These are phyloP conservation scores for Byssothecium circinans DNA, from an alignment of 2,329 filamentous ascomycete genomes.

Conservation along the genomic window DNA sequence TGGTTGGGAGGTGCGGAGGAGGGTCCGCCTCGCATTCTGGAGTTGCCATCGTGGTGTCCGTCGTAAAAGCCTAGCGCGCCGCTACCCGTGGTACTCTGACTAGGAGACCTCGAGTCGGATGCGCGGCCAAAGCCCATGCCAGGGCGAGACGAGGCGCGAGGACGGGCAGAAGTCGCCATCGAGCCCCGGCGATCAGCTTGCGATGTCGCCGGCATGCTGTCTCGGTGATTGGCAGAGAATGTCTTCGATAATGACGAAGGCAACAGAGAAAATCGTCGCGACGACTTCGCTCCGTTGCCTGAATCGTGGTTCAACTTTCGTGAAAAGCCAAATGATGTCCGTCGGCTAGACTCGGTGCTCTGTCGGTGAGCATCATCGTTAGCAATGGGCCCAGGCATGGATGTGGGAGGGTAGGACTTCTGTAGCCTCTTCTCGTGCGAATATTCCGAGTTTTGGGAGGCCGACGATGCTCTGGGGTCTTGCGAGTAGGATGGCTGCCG, in stretches of 20 bases:
- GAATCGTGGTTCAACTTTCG: slow-evolving; percentile 48
- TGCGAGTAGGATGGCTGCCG: slow-evolving; percentile 35
- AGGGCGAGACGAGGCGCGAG: slow-evolving; percentile 36
- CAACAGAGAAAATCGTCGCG: slow-evolving; percentile 54
- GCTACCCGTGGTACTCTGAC: slow-evolving; percentile 49
- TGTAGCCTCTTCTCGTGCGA: slow-evolving; percentile 56
- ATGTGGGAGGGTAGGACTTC: slow-evolving; percentile 83
- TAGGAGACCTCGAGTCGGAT: slow-evolving; percentile 45
- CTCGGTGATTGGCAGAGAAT: slow-evolving; percentile 43
- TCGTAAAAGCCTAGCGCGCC: slow-evolving; percentile 49
- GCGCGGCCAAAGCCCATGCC: slow-evolving; percentile 50
- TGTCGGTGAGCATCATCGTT: slow-evolving; percentile 58
- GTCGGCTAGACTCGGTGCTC: slow-evolving; percentile 53
- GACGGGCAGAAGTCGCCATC: slow-evolving; percentile 22
- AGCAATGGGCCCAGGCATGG: slow-evolving; percentile 76
- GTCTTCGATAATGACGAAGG: slow-evolving; percentile 53
- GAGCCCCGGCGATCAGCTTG: slow-evolving; percentile 40
- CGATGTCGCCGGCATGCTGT: slow-evolving; percentile 34
- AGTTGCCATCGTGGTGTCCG: slow-evolving; percentile 37
- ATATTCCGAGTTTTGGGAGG: slow-evolving; percentile 54
- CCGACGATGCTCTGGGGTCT: slow-evolving; percentile 33
- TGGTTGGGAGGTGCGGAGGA: slow-evolving; percentile 40
- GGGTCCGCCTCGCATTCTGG: slow-evolving; percentile 30
- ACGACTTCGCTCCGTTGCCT: slow-evolving; percentile 43
- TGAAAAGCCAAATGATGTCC: slow-evolving; percentile 54